Percentiles rank a stretch among this genome's conserved stretches.
Conservation (phyloP, 257 asterid species). For the Solanum paucissectum region DNA sequence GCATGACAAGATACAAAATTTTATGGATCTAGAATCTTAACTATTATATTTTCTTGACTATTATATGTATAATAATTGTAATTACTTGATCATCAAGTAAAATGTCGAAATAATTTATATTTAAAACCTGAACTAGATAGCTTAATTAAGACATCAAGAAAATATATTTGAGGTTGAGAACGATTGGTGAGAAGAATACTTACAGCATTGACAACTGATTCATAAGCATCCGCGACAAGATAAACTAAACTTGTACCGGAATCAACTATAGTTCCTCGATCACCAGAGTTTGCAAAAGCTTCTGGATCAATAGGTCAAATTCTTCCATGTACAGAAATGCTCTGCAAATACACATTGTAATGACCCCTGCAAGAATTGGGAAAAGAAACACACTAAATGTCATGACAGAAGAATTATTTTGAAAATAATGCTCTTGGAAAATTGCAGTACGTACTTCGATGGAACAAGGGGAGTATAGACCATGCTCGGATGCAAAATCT, state of each 20-base stretch:
- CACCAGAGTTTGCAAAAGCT: conserved; percentile 51
- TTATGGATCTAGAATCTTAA: too few relatives aligned
- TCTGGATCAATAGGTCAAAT: conserved; percentile 51
- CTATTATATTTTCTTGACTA: too few relatives aligned
- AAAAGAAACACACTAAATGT: background rate
- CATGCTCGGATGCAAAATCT: conserved; percentile 16
- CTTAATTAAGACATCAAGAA: too few relatives aligned
- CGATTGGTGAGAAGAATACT: conserved; percentile 5
- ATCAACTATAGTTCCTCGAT: conserved; percentile 63
- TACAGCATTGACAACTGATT: conserved; percentile 63
- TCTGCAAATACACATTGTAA: conserved; percentile 66
- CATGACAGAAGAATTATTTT: too few relatives aligned
- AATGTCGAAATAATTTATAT: too few relatives aligned
- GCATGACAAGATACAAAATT: too few relatives aligned
- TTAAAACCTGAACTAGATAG: too few relatives aligned
- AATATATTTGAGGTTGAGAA: too few relatives aligned
- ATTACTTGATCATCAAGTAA: too few relatives aligned
- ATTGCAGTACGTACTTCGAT: conserved; percentile 44
- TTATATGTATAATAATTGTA: too few relatives aligned
- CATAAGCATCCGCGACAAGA: conserved; percentile 69
- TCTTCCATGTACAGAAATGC: conserved; percentile 61
- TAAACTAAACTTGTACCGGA: conserved; percentile 80
- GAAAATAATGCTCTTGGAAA: background rate
- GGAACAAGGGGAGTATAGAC: conserved; percentile 83
- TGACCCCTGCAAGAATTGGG: conserved; percentile 49